These are phyloP conservation scores for Chaetomium olivaceum DNA, from an alignment of 2,329 filamentous ascomycete species.

Conservation along the genomic window DNA sequence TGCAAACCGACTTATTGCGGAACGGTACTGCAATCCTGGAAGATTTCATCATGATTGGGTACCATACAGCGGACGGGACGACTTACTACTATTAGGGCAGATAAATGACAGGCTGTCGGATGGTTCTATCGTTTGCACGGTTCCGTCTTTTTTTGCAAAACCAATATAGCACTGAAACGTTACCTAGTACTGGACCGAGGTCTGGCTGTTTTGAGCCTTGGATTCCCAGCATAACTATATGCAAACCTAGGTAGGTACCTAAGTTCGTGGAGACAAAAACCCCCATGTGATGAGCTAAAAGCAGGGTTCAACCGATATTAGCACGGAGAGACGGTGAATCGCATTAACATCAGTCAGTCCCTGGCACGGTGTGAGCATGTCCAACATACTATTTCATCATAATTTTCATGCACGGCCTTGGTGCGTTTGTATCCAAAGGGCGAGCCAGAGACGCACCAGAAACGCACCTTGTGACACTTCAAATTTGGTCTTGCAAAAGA, in stretches of 20 bases:
- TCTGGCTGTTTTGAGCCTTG: too few species aligned
- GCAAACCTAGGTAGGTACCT: too few species aligned
- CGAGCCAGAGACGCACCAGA: too few species aligned
- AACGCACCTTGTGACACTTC: too few species aligned
- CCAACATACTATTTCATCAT: too few species aligned
- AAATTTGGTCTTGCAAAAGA: too few species aligned
- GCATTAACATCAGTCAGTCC: not conserved
- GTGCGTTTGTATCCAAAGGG: too few species aligned
- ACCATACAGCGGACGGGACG: constrained; percentile 7
- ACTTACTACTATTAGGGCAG: constrained; percentile 8
- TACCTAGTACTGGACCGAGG: too few species aligned
- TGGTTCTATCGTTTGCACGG: not conserved
- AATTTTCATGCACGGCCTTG: not conserved
- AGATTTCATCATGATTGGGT: constrained; percentile 28
- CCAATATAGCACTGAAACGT: too few species aligned
- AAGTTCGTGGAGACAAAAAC: not conserved
- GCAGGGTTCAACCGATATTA: not conserved
- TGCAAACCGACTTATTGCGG: constrained; percentile 17
- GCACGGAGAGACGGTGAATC: not conserved
- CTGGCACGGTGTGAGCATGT: not conserved
- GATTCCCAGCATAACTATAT: too few species aligned
- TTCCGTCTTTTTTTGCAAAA: too few species aligned
- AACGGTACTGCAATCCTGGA: constrained; percentile 25
- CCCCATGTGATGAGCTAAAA: not conserved
- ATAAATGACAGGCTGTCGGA: not conserved